These are phyloP conservation scores for Chlamydomonas eustigma DNA, from an alignment of 139 green algal species.

Conservation along the genomic window DNA sequence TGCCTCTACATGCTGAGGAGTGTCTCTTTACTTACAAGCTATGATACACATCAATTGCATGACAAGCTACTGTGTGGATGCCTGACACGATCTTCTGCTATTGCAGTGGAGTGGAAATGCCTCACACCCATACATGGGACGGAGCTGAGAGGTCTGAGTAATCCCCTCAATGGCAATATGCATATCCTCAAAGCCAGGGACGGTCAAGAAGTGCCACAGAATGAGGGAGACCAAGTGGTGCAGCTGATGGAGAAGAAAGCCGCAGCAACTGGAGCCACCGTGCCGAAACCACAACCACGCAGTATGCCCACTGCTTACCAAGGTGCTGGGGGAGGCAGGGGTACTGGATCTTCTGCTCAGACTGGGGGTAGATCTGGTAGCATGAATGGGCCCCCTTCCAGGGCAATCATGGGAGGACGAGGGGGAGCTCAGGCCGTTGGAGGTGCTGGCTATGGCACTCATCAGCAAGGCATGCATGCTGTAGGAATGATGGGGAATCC, in stretches of 20 bases:
- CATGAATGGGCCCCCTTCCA: no score
- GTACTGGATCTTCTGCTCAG: no score
- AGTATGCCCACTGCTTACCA: background rate
- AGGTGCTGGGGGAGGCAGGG: background rate
- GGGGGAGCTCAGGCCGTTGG: background rate
- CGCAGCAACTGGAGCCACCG: constrained; percentile 15
- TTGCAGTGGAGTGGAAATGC: constrained; percentile 53
- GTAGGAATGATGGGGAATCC: no score
- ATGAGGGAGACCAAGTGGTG: constrained; percentile 52
- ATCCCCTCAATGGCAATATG: constrained; percentile 66
- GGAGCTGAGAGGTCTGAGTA: constrained; percentile 43
- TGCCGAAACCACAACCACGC: constrained; percentile 18
- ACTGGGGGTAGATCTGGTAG: background rate
- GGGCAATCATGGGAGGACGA: background rate
- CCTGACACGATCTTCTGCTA: background rate
- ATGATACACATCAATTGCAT: no score
- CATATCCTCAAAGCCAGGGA: constrained; percentile 55
- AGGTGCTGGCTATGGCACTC: no score
- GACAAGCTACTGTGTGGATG: no score
- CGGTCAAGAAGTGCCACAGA: constrained; percentile 59
- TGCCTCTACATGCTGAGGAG: no score
- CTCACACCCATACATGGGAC: constrained; percentile 45
- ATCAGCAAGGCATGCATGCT: no score
- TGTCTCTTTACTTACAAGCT: no score
- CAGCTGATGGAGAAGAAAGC: constrained; percentile 54